Evolutionary conservation across 1,139 yeast genomes (phyloP), one percentile per base, ranked within the genome.

Genomic region (Komagataea norvegica): DNA sequence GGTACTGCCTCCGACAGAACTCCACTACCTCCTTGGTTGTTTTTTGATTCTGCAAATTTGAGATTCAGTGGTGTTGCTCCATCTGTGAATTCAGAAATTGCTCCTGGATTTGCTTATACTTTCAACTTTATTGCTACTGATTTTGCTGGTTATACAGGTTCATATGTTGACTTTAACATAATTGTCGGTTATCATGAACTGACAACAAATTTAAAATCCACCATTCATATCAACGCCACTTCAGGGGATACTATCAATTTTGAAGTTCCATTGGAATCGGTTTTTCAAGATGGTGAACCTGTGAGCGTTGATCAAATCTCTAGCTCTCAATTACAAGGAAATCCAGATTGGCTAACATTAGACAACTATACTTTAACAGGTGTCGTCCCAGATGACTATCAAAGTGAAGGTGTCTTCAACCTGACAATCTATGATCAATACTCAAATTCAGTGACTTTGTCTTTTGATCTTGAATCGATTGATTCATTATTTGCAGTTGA

Each of bases 21-120:
- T 2, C 93, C 98, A 2, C 69, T 91, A 38, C 98, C 99, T 19
- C 80, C 76, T 52, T 91, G 98, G 98, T 65, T 88, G 37, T 59
- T 62, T 40, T 91, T 89, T 55, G 77, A 85, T 54, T 57, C 79
- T 8, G 64, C 67, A 29, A 67, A 65, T 38, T 62, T 85, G 45
- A 71, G 83, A n/a, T 89, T 88, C 57, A 68, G 77, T 28, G 99
- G 99, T 28, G 79, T 80, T 2, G 91, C 95, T 0, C 99, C 99
- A 4, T 66, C 82, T 8, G 86, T 85, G 22, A 81, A 84, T 48
- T 84, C 96, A 2, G 70, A 74, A 10, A 79, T 85, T 51, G 98
- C 98, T 2, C 96, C 97, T 10, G 86, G 95, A 23, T 70, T 77
- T 51, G 66, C 69, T 35, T 91, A 78, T 56, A 73, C 76, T n/a